Evolutionary conservation across 768 basidiomycete species (phyloP), one percentile per base, ranked within the genome.

Genomic region (Trametes gibbosa): DNA sequence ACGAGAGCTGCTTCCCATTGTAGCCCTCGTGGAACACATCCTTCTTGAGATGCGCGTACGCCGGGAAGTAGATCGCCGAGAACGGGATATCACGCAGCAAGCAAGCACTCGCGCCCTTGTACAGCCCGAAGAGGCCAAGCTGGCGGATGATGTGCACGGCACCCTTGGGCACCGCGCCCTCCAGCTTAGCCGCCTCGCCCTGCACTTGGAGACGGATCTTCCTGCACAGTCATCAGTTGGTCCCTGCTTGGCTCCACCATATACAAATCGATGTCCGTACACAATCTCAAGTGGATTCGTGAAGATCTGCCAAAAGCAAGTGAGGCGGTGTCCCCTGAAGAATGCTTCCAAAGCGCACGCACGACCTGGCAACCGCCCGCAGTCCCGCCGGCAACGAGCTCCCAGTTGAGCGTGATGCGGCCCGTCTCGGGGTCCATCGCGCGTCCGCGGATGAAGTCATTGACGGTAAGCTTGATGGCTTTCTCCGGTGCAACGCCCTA

Each of bases 341-440:
- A n/a, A 13, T 37, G 23, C 56, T 32, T 35, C 10, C 24, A 7
- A 39, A 40, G 10, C 27, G 40, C 32, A 85, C 92, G 62, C 73
- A 97, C 95, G 69, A 99, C 97, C 87, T 99, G 97, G 70, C 92
- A 95, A 68, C 89, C 97, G 70, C 97, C 97, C 39, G 97, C 97
- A 37, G 82, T 78, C 66, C 90, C 97, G 76, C 97, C 97, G 34
- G 96, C 96, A 5, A 91, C 58, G 17, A 98, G 65, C 74, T 99
- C 97, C 91, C 92, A 95, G n/a, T 67, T 66, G n/a, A 97, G 69
- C 58, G 87, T 84, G 72, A 99, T 99, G 54, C 93, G 83, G 13
- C 97, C 97, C 10, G 97, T 99, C 73, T 96, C 94, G 23, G 95
- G 92, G 73, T 99, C 95, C 75, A 85, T 96, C 10, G 87, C 86